These are phyloP conservation scores for Groenewaldozyma tartarivorans DNA, from an alignment of 805 yeast species.

Conservation along the genomic window DNA sequence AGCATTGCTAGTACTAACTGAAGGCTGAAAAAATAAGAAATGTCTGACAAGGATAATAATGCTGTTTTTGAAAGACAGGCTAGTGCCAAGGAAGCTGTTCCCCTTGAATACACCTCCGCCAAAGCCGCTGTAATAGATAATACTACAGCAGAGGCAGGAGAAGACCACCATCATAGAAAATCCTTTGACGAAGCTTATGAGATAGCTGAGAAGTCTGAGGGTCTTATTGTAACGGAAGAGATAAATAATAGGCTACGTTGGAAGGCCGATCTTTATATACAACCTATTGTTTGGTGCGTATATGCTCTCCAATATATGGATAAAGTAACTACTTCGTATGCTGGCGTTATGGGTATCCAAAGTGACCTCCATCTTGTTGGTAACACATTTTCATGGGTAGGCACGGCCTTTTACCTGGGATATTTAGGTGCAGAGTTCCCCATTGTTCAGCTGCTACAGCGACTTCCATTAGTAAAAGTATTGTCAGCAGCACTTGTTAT, in stretches of 20 bases:
- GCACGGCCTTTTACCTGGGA: constrained; percentile 57
- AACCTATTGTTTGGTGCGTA: constrained; percentile 42
- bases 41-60: no score
- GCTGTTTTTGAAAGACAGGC: no score
- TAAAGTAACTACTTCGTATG: constrained; percentile 42
- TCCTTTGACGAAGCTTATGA: neutral
- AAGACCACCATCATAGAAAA: no score
- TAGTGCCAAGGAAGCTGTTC: no score
- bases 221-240: neutral
- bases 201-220: neutral
- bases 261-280: constrained; percentile 37
- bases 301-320: constrained; percentile 56
- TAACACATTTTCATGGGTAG: constrained; percentile 36
- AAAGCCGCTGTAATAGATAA: no score
- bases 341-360: constrained; percentile 43
- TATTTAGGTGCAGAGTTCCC: constrained; percentile 50
- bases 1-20: no score
- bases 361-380: constrained; percentile 38
- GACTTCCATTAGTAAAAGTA: constrained; percentile 36
- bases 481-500: constrained; percentile 4
- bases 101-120: no score
- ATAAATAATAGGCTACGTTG: neutral
- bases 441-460: constrained; percentile 39
- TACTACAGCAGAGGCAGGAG: no score
- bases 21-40: no score